A percentile compares a stretch with the other conserved stretches of the same genome.
phyloP scores from a whole-genome alignment of 176 grass and related monocot species.

The Zoysia pacifica region DNA sequence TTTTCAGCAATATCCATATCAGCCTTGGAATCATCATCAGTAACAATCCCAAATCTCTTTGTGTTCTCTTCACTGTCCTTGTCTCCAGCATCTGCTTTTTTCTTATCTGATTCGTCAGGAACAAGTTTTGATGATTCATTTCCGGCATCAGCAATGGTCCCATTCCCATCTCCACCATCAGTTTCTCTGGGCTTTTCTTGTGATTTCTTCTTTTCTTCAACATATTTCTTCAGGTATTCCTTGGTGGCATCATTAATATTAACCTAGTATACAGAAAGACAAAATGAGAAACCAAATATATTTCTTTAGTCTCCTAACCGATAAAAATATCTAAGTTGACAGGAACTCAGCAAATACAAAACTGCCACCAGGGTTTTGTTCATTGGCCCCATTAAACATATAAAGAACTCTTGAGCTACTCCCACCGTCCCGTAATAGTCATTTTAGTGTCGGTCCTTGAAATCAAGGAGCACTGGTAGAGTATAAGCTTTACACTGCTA shows the following conservation, averaged over 20 bases:
- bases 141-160: constrained; percentile 47
- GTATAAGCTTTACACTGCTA: too few relatives aligned
- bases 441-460: too few relatives aligned
- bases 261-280: constrained; percentile 51
- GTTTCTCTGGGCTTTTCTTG: constrained; percentile 72
- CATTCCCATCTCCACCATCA: constrained; percentile 40
- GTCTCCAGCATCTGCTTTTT: constrained; percentile 47
- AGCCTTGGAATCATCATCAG: constrained; percentile 71
- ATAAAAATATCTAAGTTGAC: constrained; percentile 25
- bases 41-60: constrained; percentile 82
- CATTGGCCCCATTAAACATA: too few relatives aligned
- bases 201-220: constrained; percentile 82
- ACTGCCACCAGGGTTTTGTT: too few relatives aligned
- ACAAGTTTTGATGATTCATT: constrained; percentile 53
- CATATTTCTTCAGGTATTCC: constrained; percentile 84
- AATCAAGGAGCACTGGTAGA: too few relatives aligned
- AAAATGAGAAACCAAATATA: constrained; percentile 13
- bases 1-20: constrained; percentile 67
- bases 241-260: constrained; percentile 97
- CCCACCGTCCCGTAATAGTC: too few relatives aligned
- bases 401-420: constrained; percentile 4
- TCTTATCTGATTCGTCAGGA: constrained; percentile 58
- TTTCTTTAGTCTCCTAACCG: constrained; percentile 8
- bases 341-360: constrained; percentile 10
- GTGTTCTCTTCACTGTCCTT: constrained; percentile 60